These are phyloP conservation scores for Danielozyma ontarioensis DNA, from an alignment of 805 yeast species.

Conservation along the genomic window DNA sequence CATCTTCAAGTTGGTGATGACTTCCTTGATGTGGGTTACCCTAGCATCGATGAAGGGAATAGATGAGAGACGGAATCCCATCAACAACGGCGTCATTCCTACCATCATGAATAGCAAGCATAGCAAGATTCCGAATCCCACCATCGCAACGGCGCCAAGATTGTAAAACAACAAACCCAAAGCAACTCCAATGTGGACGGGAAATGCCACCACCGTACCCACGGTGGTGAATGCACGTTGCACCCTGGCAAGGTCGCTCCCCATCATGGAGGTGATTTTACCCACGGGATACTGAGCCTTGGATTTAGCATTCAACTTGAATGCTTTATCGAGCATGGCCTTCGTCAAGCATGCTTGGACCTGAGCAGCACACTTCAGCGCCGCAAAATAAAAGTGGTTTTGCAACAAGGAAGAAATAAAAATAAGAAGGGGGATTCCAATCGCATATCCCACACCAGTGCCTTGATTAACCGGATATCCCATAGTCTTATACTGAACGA, in stretches of 20 bases:
- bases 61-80: constrained; percentile 50
- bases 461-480: constrained; percentile 23
- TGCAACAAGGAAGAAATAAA: constrained; percentile 24
- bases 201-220: constrained; percentile 60
- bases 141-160: constrained; percentile 67
- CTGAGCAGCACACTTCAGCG: constrained; percentile 64
- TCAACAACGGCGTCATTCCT: constrained; percentile 45
- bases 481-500: constrained; percentile 23
- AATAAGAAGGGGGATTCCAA: constrained; percentile 29
- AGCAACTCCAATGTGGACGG: constrained; percentile 58
- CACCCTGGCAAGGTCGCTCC: constrained; percentile 76
- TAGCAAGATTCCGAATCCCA: constrained; percentile 58
- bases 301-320: constrained; percentile 55
- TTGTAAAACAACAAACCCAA: constrained; percentile 60
- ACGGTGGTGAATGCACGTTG: constrained; percentile 69
- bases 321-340: constrained; percentile 63
- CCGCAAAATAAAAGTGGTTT: constrained; percentile 59
- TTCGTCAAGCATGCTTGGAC: constrained; percentile 67
- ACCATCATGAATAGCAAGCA: constrained; percentile 47
- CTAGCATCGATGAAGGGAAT: constrained; percentile 69
- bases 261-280: constrained; percentile 68
- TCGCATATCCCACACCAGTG: constrained; percentile 36
- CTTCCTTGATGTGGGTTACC: constrained; percentile 71
- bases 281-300: constrained; percentile 60
- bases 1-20: constrained; percentile 69